Percentiles rank a stretch among this genome's conserved stretches.
These are phyloP conservation scores for Phytopythium oedochilum DNA, from an alignment of 352 stramenopile species.

Conservation along the genomic window DNA sequence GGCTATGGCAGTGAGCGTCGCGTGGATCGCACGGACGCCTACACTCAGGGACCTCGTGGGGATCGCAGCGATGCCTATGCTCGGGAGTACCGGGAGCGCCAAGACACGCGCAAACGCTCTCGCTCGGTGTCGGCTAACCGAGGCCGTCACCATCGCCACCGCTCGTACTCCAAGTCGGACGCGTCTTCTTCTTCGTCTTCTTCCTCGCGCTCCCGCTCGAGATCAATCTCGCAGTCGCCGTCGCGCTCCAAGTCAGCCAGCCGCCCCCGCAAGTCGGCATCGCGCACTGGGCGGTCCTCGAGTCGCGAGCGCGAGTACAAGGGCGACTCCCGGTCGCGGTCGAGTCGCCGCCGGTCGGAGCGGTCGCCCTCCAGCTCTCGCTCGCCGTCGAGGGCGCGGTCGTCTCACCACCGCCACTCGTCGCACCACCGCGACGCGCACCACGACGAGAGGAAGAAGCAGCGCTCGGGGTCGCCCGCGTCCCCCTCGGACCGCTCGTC, in stretches of 20 bases:
- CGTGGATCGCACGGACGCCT: too few species aligned
- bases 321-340: background rate
- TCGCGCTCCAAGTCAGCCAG: constrained; percentile 5
- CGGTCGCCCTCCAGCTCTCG: background rate
- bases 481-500: background rate
- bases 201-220: constrained; percentile 19
- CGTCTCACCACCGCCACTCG: background rate
- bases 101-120: constrained; percentile 16
- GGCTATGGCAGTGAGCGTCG: too few species aligned
- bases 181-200: too few species aligned
- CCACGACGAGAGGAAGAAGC: constrained; percentile 1
- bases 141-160: constrained; percentile 6
- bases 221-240: constrained; percentile 22
- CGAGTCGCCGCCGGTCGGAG: background rate
- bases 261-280: background rate
- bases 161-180: constrained; percentile 30
- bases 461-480: background rate
- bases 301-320: constrained; percentile 1
- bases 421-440: background rate
- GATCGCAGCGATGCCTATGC: background rate
- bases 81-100: constrained; percentile 4
- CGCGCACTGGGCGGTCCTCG: background rate
- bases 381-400: background rate
- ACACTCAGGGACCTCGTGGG: too few species aligned
- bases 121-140: too few species aligned